Percentiles rank a stretch among this genome's conserved stretches.
Evolutionary conservation across 2,329 filamentous ascomycete species (phyloP).

Genomic region (Proliferodiscus dingleyae): DNA sequence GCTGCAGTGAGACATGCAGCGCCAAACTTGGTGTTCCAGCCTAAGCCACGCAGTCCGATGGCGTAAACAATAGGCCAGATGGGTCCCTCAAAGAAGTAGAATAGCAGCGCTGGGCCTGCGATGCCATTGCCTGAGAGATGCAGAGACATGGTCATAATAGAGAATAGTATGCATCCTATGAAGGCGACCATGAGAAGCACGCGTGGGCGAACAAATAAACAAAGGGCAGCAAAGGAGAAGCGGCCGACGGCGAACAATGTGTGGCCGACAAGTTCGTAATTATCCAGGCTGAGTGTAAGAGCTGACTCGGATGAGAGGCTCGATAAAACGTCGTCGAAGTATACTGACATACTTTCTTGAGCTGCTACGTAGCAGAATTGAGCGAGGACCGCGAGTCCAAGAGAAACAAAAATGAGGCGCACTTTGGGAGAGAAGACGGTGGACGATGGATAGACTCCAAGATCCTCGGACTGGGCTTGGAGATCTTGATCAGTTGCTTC

Average conservation of each 20-base stretch:
- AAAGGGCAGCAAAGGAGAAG: slow-evolving; percentile 61
- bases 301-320: slow-evolving; percentile 35
- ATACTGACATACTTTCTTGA: slow-evolving; percentile 62
- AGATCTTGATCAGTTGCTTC: slow-evolving; percentile 50
- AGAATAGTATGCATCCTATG: slow-evolving; percentile 53
- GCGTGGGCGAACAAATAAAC: slow-evolving; percentile 58
- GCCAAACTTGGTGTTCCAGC: slow-evolving; percentile 73
- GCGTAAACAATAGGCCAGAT: slow-evolving; percentile 80
- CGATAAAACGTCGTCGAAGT: slow-evolving; percentile 48
- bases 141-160: slow-evolving; percentile 44
- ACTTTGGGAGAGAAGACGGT: slow-evolving; percentile 36
- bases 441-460: slow-evolving; percentile 19
- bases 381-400: slow-evolving; percentile 67
- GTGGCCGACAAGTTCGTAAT: slow-evolving; percentile 69
- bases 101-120: slow-evolving; percentile 59
- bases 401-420: slow-evolving; percentile 33
- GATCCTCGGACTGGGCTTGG: slow-evolving; percentile 40
- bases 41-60: slow-evolving; percentile 73
- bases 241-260: slow-evolving; percentile 69
- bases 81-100: slow-evolving; percentile 77
- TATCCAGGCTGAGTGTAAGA: slow-evolving; percentile 51
- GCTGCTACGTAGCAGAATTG: slow-evolving; percentile 77
- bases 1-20: slow-evolving; percentile 64
- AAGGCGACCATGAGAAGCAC: slow-evolving; percentile 64
- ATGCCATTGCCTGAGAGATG: slow-evolving; percentile 42